Conservation (phyloP, 2,329 filamentous ascomycete genomes). For the Hymenoscyphus repandus region DNA sequence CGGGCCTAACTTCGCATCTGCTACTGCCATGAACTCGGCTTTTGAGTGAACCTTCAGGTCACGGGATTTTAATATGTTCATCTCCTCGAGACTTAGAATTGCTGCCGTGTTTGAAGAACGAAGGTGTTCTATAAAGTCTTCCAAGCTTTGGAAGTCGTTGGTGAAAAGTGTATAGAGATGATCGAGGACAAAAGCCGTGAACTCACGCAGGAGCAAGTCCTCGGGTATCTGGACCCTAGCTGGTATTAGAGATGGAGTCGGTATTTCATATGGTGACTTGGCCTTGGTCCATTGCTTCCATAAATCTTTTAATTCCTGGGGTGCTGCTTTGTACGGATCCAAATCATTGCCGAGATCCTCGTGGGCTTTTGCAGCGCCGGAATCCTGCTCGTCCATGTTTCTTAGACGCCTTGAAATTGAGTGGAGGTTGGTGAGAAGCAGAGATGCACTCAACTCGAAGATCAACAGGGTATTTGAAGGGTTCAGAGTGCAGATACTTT, state of each 20-base stretch:
- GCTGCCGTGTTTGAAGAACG: neutral
- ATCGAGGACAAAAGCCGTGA: constrained; percentile 1
- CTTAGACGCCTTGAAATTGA: no score
- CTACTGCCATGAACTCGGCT: neutral
- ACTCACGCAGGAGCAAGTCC: neutral
- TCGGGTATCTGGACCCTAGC: neutral
- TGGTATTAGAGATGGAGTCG: neutral
- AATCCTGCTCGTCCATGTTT: neutral
- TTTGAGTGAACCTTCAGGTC: neutral
- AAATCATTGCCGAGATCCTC: constrained; percentile 33
- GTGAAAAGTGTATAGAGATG: constrained; percentile 1
- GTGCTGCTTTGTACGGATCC: constrained; percentile 75
- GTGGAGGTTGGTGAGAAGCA: neutral
- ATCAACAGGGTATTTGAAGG: neutral
- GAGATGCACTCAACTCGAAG: neutral
- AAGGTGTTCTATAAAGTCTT: neutral
- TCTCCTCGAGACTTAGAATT: neutral
- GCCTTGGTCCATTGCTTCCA: constrained; percentile 54
- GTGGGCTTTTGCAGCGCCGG: neutral
- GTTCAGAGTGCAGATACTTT: neutral
- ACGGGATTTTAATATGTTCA: neutral
- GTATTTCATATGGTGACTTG: constrained; percentile 31
- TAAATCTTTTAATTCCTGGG: constrained; percentile 59
- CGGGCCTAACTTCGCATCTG: neutral
- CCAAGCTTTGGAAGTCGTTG: neutral